A percentile compares a stretch with the other conserved stretches of the same genome.
Evolutionary conservation across 148 eudicot species (phyloP).

Genomic region (Arbutus unedo): DNA sequence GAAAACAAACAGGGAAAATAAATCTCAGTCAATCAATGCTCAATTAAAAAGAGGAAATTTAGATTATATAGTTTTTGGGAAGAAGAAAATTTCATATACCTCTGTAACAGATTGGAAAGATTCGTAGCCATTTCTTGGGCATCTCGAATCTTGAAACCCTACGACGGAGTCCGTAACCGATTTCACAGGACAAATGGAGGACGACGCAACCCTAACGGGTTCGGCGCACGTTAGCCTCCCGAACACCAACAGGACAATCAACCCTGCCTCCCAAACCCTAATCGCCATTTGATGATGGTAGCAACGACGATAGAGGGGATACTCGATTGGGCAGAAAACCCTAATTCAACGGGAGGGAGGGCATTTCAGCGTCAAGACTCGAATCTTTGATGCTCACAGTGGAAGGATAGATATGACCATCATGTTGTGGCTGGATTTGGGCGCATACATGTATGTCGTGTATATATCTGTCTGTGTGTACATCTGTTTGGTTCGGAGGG

Average conservation of each 20-base stretch:
- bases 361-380: neutral
- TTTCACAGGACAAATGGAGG: constrained; percentile 34
- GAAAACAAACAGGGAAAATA: neutral
- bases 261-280: constrained; percentile 31
- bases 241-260: constrained; percentile 31
- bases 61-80: too few relatives aligned
- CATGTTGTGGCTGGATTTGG: neutral
- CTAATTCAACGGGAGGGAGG: neutral
- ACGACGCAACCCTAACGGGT: constrained; percentile 34
- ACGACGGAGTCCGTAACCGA: constrained; percentile 52
- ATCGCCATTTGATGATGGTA: constrained; percentile 15
- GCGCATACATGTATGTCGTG: neutral
- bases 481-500: neutral
- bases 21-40: neutral
- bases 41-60: neutral
- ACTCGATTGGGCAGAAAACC: neutral
- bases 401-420: neutral
- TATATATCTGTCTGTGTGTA: neutral
- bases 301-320: neutral
- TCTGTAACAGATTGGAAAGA: constrained; percentile 40
- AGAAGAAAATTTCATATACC: constrained; percentile 34
- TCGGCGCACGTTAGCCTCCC: constrained; percentile 40
- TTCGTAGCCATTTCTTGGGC: constrained; percentile 28
- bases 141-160: constrained; percentile 44
- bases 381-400: neutral